Base-by-base conservation (phyloP, 225 moss, liverwort and hornwort species). In the Marchantia paleacea region DNA sequence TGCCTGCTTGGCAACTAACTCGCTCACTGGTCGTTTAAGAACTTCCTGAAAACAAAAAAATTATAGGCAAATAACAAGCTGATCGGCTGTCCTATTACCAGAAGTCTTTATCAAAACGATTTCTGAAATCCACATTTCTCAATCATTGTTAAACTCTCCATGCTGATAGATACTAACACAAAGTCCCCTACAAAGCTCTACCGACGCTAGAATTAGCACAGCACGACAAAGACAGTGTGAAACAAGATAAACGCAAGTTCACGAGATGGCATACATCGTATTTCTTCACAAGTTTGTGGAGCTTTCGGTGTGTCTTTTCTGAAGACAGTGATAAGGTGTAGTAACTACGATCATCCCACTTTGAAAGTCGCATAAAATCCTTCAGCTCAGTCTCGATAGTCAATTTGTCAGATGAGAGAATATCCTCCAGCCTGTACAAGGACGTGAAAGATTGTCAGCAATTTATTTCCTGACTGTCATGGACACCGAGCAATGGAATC, bases 301-400 rank as follows among this genome's bases (percentile, higher is more conserved):
- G 93, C 82, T 94, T 93, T 65, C 94, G 91, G 84, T 94, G 97
- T 26, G 94, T 89, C 84, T 97, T 94, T 81, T 97, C 97, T 61
- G 93, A 92, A 57, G 97, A 97, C 50, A 88, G 73, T 26, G 97
- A 85, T 48, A 94, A 78, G 9, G 94, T 93, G 76, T 93, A 93
- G 81, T 93, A 89, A 77, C 94, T 94, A 66, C 97, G 94, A 82
- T 97, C 94, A 85, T 97, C 97, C 97, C 97, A 97, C 78, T 92
- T 97, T 18, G 93, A 89, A 68, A 94, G 82, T 70, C 90, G 91
- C 68, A 89, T 94, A 83, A 94, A 90, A 47, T 91, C 92, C 88
- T 93, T 91, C 68, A 97, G 81, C 82, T 97, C 94, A 66, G 81
- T 91, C 72, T 92, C 94, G 72, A 97, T 91, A 63, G 89, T 89